phyloP scores from a whole-genome alignment of 495 filamentous ascomycete genomes.

The Annulohypoxylon stygium region DNA sequence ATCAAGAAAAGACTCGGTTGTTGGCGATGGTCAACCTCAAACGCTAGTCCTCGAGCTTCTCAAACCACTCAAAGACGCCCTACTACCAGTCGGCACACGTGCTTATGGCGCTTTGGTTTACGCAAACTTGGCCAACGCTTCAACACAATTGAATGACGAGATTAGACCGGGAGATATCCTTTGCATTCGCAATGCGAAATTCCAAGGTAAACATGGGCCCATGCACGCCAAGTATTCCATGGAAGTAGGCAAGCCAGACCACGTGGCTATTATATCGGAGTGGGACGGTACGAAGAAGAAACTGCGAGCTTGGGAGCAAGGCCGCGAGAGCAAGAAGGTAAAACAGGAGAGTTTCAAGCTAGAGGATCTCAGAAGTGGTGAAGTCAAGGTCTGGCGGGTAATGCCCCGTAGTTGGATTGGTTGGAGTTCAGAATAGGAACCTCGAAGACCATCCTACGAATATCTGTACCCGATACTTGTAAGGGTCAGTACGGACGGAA shows the following conservation, averaged over 20 bases:
- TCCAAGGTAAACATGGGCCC: conserved; percentile 94
- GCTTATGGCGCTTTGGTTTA: conserved; percentile 94
- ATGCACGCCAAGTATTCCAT: conserved; percentile 93
- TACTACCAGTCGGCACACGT: conserved; percentile 85
- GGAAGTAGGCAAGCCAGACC: conserved; percentile 92
- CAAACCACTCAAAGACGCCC: conserved; percentile 75
- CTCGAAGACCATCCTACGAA: conserved; percentile 39
- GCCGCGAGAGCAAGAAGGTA: conserved; percentile 92
- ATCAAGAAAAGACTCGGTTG: conserved; percentile 78
- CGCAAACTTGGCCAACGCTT: conserved; percentile 92
- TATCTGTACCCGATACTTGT: conserved; percentile 44
- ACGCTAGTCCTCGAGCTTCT: conserved; percentile 84
- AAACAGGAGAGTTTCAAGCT: conserved; percentile 94
- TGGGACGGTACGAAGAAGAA: conserved; percentile 99
- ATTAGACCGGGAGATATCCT: conserved; percentile 95
- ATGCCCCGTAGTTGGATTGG: conserved; percentile 94
- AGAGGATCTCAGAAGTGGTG: conserved; percentile 89
- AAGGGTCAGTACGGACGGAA: conserved; percentile 40
- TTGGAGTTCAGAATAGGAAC: conserved; percentile 69
- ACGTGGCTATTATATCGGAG: conserved; percentile 95
- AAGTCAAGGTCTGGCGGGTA: conserved; percentile 97
- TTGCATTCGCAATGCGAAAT: conserved; percentile 91
- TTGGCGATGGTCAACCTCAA: conserved; percentile 85
- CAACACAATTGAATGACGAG: conserved; percentile 89
- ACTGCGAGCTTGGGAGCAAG: conserved; percentile 95